Percentiles rank a stretch among this genome's conserved stretches.
Conservation (phyloP, 2,329 filamentous ascomycete species). For the Diplodia seriata region DNA sequence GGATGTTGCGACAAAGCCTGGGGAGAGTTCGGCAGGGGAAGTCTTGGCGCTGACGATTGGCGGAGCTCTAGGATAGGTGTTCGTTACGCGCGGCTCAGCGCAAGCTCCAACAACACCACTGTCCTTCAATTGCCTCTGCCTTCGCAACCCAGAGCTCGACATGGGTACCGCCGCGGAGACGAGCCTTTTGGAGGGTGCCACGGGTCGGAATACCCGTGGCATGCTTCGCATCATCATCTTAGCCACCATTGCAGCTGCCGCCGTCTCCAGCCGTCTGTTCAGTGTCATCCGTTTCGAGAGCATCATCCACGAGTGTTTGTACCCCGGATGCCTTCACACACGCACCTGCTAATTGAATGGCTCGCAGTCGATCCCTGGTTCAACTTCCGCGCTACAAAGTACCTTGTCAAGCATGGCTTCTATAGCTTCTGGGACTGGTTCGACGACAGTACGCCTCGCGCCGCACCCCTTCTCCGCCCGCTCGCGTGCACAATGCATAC, state of each 20-base stretch:
- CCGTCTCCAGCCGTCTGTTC: constrained; percentile 92
- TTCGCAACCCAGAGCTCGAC: constrained; percentile 36
- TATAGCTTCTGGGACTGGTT: constrained; percentile 99
- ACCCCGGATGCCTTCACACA: constrained; percentile 52
- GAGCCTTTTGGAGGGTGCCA: constrained; percentile 75
- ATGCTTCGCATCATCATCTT: constrained; percentile 90
- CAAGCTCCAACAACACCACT: constrained; percentile 30
- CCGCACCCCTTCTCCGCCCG: not conserved
- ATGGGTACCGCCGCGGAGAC: constrained; percentile 51
- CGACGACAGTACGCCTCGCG: constrained; percentile 76
- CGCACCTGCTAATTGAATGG: constrained; percentile 37
- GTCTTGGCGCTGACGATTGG: constrained; percentile 31
- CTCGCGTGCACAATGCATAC: not conserved
- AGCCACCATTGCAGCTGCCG: constrained; percentile 86
- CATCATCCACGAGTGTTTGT: constrained; percentile 97
- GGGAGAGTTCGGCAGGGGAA: constrained; percentile 25
- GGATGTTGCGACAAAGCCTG: constrained; percentile 1
- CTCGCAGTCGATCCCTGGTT: constrained; percentile 96
- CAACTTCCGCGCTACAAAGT: constrained; percentile 98
- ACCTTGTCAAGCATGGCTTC: constrained; percentile 95
- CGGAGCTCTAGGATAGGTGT: constrained; percentile 31
- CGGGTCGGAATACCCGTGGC: constrained; percentile 80
- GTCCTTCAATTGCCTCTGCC: constrained; percentile 31
- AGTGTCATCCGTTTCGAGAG: constrained; percentile 99
- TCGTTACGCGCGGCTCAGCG: constrained; percentile 32